phyloP scores from a whole-genome alignment of 306 rosid genomes.

The Macrotyloma uniflorum region DNA sequence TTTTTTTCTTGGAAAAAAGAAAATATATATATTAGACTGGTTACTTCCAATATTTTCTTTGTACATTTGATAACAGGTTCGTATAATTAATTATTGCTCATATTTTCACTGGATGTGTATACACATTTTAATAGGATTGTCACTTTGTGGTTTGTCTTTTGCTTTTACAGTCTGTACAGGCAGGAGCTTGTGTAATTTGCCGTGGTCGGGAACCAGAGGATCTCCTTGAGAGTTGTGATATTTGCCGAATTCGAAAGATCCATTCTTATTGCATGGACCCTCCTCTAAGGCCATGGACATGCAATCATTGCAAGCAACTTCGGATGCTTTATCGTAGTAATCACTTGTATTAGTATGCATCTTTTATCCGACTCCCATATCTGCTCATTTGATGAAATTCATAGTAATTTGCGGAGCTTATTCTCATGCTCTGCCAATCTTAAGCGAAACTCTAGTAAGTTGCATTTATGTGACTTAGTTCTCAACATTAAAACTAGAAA shows the following conservation, averaged over 20 bases:
- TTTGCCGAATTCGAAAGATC: constrained; percentile 47
- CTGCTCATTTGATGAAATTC: background rate
- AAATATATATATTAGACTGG: background rate
- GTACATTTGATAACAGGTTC: constrained; percentile 19
- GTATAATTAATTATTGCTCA: constrained; percentile 23
- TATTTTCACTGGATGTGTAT: constrained; percentile 28
- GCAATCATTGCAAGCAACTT: constrained; percentile 79
- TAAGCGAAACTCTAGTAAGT: background rate
- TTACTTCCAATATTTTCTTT: constrained; percentile 21
- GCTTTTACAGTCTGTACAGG: constrained; percentile 48
- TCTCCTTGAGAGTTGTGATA: constrained; percentile 62
- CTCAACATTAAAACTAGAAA: background rate
- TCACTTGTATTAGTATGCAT: constrained; percentile 28
- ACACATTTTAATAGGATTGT: background rate
- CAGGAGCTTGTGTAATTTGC: constrained; percentile 63
- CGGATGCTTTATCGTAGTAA: constrained; percentile 49
- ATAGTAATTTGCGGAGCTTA: background rate
- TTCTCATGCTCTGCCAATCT: background rate
- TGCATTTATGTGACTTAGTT: background rate
- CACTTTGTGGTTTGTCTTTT: constrained; percentile 26
- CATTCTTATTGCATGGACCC: constrained; percentile 89
- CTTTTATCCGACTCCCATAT: background rate
- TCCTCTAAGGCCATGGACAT: constrained; percentile 72
- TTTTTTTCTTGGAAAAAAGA: too few species aligned
- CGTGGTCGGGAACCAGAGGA: constrained; percentile 72